Base-by-base conservation (phyloP, 306 rosid species). In the Cicer judaicum region DNA sequence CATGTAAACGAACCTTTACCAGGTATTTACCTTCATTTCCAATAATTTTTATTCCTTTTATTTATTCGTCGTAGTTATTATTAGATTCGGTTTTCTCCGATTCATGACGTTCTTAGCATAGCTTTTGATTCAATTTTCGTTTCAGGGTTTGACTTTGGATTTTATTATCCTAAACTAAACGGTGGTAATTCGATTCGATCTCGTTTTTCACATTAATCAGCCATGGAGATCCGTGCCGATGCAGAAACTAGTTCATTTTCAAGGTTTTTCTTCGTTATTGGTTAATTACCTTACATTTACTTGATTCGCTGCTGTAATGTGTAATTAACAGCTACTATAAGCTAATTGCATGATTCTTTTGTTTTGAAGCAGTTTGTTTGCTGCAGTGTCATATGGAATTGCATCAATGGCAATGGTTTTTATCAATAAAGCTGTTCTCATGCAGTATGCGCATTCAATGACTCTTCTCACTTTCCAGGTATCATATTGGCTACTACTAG, bases 341-440 rank as follows among this genome's bases (percentile, higher is more conserved):
- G 12, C 38, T 47, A 29, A 75, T 65, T 43, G 53, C 62, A 44
- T 36, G 8, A 53, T 52, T 70, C 14, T 81, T 1, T 72, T 64
- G 74, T 48, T 73, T 74, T 56, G 44, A 8, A 77, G 46, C 82
- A 92, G 98, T 83, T 88, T 95, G 80, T 80, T 81, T 21, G 92
- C 99, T 7, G 98, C 99, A 3, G 76, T 90, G 64, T 90, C 96
- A 0, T 92, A 94, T 86, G 99, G 99, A 79, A 55, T 86, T 75
- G 84, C 98, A 44, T 95, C 99, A 10, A 95, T 95, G 99, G 91
- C 93, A 9, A 92, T 95, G 99, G 97, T 95, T 77, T 95, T 95
- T 66, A 89, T 95, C 87, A 92, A 95, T 66, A 95, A 95, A 87
- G 98, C 99, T 42, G 84, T 95, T 79, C 88, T 95, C 64, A 89